Percentiles rank a stretch among this genome's conserved stretches.
These are phyloP conservation scores for Ramicandelaber brevisporus DNA, from an alignment of 192 early-diverging fungal species.

Conservation along the genomic window DNA sequence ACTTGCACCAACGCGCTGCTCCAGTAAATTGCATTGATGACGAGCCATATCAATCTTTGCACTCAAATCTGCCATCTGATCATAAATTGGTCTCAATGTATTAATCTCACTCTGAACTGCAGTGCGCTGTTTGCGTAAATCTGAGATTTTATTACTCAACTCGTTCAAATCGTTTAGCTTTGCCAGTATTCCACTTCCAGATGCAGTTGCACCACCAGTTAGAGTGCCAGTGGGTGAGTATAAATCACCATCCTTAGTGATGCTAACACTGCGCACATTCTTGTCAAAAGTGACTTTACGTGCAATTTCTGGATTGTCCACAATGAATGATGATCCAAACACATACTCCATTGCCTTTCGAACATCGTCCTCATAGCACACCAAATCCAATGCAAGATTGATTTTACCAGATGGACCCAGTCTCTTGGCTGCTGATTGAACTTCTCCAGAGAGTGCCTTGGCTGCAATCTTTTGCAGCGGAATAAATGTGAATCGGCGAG, in stretches of 20 bases:
- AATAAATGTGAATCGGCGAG: conserved; percentile 65
- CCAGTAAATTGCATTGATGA: too few relatives aligned
- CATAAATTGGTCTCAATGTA: too few relatives aligned
- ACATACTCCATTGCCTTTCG: conserved; percentile 69
- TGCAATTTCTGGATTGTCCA: conserved; percentile 57
- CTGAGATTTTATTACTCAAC: conserved; percentile 21
- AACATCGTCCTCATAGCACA: conserved; percentile 62
- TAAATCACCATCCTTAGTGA: conserved; percentile 89
- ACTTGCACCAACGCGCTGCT: too few relatives aligned
- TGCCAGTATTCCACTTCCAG: conserved; percentile 38
- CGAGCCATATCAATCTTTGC: too few relatives aligned
- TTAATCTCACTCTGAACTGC: conserved; percentile 24
- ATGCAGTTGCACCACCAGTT: conserved; percentile 68
- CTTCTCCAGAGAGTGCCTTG: too few relatives aligned
- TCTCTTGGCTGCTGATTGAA: conserved; percentile 50
- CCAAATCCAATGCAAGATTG: conserved; percentile 59
- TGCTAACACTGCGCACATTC: conserved; percentile 55
- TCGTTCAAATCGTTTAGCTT: conserved; percentile 47
- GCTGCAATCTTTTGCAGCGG: conserved; percentile 83
- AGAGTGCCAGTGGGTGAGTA: conserved; percentile 90
- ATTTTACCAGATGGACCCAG: conserved; percentile 75
- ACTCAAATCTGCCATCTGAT: too few relatives aligned
- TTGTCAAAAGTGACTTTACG: conserved; percentile 76
- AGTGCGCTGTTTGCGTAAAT: conserved; percentile 19
- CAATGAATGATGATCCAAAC: conserved; percentile 82